A percentile compares a stretch with the other conserved stretches of the same genome.
These are phyloP conservation scores for Lachnellula willkommii DNA, from an alignment of 2,329 filamentous ascomycete species.

Conservation along the genomic window DNA sequence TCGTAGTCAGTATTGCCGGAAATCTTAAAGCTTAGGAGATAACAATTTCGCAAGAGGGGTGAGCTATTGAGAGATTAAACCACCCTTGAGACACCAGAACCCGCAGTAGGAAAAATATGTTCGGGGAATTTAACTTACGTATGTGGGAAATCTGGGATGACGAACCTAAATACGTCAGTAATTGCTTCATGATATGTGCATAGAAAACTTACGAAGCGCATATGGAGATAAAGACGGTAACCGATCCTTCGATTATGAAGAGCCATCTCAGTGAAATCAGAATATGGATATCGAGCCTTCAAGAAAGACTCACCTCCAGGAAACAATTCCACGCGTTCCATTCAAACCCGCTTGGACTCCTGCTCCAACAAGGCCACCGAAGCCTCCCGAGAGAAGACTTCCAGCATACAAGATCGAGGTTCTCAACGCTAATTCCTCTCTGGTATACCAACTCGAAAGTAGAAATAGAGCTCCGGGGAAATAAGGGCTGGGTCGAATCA, in stretches of 20 bases:
- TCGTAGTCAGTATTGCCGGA: no score
- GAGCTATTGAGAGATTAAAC: no score
- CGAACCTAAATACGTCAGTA: constrained; percentile 26
- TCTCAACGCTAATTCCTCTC: constrained; percentile 41
- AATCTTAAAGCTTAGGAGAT: no score
- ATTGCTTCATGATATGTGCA: neutral
- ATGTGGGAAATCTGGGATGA: constrained; percentile 35
- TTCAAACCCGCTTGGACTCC: constrained; percentile 36
- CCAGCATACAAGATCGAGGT: constrained; percentile 43
- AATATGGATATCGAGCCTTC: neutral
- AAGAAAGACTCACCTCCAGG: constrained; percentile 8
- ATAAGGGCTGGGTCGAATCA: constrained; percentile 1
- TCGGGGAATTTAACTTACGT: constrained; percentile 10
- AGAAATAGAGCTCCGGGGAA: constrained; percentile 44
- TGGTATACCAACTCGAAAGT: constrained; percentile 50
- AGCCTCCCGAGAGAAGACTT: constrained; percentile 40
- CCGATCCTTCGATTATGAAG: constrained; percentile 37
- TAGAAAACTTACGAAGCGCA: constrained; percentile 8
- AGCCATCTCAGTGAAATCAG: constrained; percentile 30
- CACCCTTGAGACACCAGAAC: no score
- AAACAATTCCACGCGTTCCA: constrained; percentile 6
- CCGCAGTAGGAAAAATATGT: no score
- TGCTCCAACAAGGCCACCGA: constrained; percentile 52
- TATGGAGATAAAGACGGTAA: constrained; percentile 32
- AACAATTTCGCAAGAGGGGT: no score